Evolutionary conservation across 2,329 filamentous ascomycete genomes (phyloP).

Genomic region (Mollisiaceae sp.): DNA sequence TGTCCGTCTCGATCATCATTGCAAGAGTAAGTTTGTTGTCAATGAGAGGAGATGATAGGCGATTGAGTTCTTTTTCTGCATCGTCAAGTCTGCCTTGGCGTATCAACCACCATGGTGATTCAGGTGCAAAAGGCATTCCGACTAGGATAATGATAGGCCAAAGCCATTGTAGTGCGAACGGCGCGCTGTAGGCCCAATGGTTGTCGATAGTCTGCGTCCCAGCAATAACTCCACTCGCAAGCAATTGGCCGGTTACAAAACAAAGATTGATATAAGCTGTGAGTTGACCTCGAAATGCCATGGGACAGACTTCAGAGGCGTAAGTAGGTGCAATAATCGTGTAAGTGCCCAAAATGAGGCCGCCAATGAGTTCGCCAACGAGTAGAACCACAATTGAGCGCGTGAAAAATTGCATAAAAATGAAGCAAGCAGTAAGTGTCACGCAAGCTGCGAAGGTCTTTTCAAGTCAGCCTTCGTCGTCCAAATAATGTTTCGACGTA

Average conservation of each 20-base stretch:
- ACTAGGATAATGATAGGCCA: constrained; percentile 54
- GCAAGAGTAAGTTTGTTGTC: constrained; percentile 52
- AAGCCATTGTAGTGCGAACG: constrained; percentile 56
- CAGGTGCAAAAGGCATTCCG: constrained; percentile 52
- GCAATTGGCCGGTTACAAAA: constrained; percentile 55
- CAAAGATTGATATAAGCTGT: constrained; percentile 57
- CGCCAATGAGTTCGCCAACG: constrained; percentile 41
- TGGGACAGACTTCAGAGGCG: constrained; percentile 55
- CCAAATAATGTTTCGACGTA: background rate
- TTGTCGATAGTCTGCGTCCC: constrained; percentile 26
- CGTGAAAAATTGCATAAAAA: constrained; percentile 36
- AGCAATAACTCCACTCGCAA: constrained; percentile 53
- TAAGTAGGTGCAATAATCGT: constrained; percentile 47
- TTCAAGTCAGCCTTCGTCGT: background rate
- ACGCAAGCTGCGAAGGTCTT: constrained; percentile 30
- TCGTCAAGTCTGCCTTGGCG: constrained; percentile 50
- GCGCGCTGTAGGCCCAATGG: constrained; percentile 38
- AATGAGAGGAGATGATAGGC: constrained; percentile 37
- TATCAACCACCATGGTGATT: constrained; percentile 57
- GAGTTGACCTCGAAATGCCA: constrained; percentile 57
- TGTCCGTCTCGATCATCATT: constrained; percentile 61
- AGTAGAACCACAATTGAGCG: constrained; percentile 24
- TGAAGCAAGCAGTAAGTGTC: constrained; percentile 22
- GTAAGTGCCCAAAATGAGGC: constrained; percentile 55
- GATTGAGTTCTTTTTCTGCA: constrained; percentile 41